Base-by-base conservation (phyloP, 208 protist species). In the Porcisia deanei region DNA sequence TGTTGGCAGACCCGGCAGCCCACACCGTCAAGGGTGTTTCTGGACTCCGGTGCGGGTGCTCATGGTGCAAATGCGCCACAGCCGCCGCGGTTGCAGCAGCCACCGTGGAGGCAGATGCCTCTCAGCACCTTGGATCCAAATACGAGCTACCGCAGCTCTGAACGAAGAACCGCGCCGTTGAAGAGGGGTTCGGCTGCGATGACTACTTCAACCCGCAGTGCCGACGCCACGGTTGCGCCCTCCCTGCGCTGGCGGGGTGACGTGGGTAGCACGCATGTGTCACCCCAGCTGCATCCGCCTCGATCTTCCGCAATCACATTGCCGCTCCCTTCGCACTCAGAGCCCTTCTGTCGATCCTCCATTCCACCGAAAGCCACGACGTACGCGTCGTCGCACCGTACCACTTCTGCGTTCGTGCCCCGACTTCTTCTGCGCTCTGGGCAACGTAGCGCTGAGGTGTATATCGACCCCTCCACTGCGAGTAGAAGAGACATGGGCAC, bases 271-370 rank as follows among this genome's bases (percentile, higher is more conserved):
- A 55, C 47, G 37, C 66, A 71, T 41, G 66, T 57, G 30, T 22
- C 66, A 22, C 66, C 66, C 10, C 66, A 57, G 66, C 47, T 71
- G 47, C 66, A 41, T 25, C 66, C 43, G 47, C 66, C 66, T 53
- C 66, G 47, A 43, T 37, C 47, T 37, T 57, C 39, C 5, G 47
- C 25, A n/a, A 20, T 25, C 47, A n/a, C 30, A n/a, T 57, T 45
- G 30, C 47, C 25, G 22, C 39, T 30, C 16, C 30, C n/a, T 37
- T 67, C 22, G 2, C 18, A 52, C 41, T 14, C 63, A 30, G 22
- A 16, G 53, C 22, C 43, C 22, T n/a, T 71, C n/a, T 41, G 66
- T 69, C 9, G 47, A 41, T 20, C 47, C 16, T 37, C 25, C 39
- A 10, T 53, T 14, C 30, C 47, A 5, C 16, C 14, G 25, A 39